These are phyloP conservation scores for Diphasiastrum complanatum DNA, from an alignment of 83 land plant species.

Conservation along the genomic window DNA sequence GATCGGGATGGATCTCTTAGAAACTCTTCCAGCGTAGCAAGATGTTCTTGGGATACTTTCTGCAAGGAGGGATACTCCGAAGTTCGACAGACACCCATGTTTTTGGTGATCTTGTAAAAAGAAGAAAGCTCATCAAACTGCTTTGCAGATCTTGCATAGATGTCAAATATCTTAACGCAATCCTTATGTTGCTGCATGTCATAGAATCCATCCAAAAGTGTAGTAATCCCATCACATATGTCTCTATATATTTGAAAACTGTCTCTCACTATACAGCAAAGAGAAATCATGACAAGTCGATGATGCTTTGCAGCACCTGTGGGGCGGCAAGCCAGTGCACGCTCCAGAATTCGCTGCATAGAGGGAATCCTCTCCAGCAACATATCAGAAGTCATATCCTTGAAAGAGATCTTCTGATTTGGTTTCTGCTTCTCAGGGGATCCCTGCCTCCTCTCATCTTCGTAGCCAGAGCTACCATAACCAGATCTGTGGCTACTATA, in stretches of 20 bases:
- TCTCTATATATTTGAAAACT: slow-evolving; percentile 63
- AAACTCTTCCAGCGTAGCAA: slow-evolving; percentile 52
- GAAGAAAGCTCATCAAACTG: slow-evolving; percentile 51
- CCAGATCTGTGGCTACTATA: neutral
- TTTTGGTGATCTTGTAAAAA: slow-evolving; percentile 51
- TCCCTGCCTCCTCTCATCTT: neutral
- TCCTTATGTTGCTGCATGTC: slow-evolving; percentile 40
- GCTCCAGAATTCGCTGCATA: slow-evolving; percentile 58
- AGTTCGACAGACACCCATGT: slow-evolving; percentile 48
- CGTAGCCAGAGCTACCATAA: neutral
- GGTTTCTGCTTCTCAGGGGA: neutral
- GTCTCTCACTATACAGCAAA: slow-evolving; percentile 51
- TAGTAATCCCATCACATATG: slow-evolving; percentile 45
- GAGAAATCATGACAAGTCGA: slow-evolving; percentile 42
- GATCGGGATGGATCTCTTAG: slow-evolving; percentile 37
- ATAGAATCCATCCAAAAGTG: slow-evolving; percentile 65
- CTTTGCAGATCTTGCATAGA: slow-evolving; percentile 45
- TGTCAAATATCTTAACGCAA: slow-evolving; percentile 40
- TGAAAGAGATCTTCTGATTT: slow-evolving; percentile 31
- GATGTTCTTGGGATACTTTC: slow-evolving; percentile 40
- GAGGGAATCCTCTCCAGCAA: slow-evolving; percentile 44
- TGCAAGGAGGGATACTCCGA: slow-evolving; percentile 61
- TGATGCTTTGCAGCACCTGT: slow-evolving; percentile 56
- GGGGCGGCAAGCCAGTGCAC: slow-evolving; percentile 56
- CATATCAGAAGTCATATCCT: slow-evolving; percentile 50